A percentile compares a stretch with the other conserved stretches of the same genome.
Conservation (phyloP, 2,329 filamentous ascomycete species). For the Colletotrichum tamarilloi region DNA sequence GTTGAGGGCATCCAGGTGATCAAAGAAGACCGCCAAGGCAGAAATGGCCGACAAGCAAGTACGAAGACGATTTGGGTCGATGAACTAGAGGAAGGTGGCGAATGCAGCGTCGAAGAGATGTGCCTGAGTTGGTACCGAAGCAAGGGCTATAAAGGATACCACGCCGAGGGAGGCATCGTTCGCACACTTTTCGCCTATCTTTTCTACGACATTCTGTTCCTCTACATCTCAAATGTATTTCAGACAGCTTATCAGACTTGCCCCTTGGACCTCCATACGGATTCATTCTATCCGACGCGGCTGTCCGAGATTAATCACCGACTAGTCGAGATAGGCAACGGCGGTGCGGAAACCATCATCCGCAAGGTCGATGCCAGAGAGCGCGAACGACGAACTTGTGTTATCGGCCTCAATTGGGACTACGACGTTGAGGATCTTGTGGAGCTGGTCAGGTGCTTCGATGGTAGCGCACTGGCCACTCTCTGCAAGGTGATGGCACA, state of each 20-base stretch:
- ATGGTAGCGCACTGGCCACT: slow-evolving; percentile 81
- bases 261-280: slow-evolving; percentile 91
- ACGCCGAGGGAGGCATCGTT: slow-evolving; percentile 90
- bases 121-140: slow-evolving; percentile 87
- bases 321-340: slow-evolving; percentile 88
- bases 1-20: slow-evolving; percentile 84
- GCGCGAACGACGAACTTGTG: slow-evolving; percentile 78
- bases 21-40: slow-evolving; percentile 59
- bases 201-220: slow-evolving; percentile 92
- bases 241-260: slow-evolving; percentile 96
- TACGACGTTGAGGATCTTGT: slow-evolving; percentile 82
- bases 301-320: slow-evolving; percentile 90
- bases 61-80: slow-evolving; percentile 92
- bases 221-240: slow-evolving; percentile 96
- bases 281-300: slow-evolving; percentile 89
- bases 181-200: slow-evolving; percentile 92
- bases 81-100: slow-evolving; percentile 72
- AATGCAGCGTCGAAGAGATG: slow-evolving; percentile 94
- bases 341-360: slow-evolving; percentile 75
- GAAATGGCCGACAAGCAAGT: slow-evolving; percentile 56
- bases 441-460: slow-evolving; percentile 83
- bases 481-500: slow-evolving; percentile 96
- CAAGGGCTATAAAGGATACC: slow-evolving; percentile 93
- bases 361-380: slow-evolving; percentile 76
- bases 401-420: slow-evolving; percentile 93